Conservation (phyloP, 176 grass and related monocot genomes). For the Urochloa ruziziensis region DNA sequence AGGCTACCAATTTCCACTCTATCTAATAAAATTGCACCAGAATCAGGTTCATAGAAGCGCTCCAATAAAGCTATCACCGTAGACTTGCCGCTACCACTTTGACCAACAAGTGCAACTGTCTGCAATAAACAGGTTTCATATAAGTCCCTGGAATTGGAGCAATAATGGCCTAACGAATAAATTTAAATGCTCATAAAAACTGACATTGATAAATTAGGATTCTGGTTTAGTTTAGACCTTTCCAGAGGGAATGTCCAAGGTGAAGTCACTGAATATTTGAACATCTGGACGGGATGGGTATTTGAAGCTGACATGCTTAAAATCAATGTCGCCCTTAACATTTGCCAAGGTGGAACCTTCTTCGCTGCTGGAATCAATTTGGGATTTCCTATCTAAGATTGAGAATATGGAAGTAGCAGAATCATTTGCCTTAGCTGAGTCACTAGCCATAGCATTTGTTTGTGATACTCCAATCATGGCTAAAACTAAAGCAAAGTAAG, state of each 20-base stretch:
- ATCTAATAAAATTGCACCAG: constrained; percentile 21
- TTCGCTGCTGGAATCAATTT: constrained; percentile 14
- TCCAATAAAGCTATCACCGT: constrained; percentile 25
- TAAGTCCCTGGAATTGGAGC: constrained; percentile 1
- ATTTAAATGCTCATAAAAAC: background rate
- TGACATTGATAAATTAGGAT: background rate
- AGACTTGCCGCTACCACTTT: constrained; percentile 27
- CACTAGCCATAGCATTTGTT: background rate
- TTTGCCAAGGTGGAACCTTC: background rate
- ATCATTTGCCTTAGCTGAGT: constrained; percentile 15
- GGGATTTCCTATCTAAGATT: constrained; percentile 19
- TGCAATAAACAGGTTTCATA: background rate
- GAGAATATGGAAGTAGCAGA: constrained; percentile 28
- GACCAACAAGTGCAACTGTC: constrained; percentile 27
- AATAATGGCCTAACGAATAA: background rate
- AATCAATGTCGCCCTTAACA: constrained; percentile 22
- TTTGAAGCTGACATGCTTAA: constrained; percentile 23
- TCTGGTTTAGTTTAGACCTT: constrained; percentile 5
- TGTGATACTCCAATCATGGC: constrained; percentile 13
- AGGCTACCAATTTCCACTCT: constrained; percentile 4
- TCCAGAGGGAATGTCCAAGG: constrained; percentile 19
- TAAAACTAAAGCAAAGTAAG: constrained; percentile 6
- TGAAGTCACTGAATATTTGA: constrained; percentile 22
- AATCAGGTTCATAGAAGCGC: constrained; percentile 32
- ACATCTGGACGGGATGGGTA: constrained; percentile 17